phyloP scores from a whole-genome alignment of 2,329 filamentous ascomycete species.

The Bipolaris zeicola region DNA sequence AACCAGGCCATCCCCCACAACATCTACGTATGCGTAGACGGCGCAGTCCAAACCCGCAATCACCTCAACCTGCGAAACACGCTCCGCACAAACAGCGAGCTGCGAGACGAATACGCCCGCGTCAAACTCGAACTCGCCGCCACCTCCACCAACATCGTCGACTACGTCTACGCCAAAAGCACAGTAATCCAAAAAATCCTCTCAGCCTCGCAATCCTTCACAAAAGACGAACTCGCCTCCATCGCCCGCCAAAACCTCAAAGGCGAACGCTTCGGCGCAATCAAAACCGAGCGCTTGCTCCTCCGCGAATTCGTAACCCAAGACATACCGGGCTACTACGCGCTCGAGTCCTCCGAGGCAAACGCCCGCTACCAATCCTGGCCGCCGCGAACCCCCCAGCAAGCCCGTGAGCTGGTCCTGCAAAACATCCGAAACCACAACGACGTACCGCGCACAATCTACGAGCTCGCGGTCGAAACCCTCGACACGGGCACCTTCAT shows the following conservation, averaged over 20 bases:
- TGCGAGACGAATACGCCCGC: conserved; percentile 40
- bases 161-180: conserved; percentile 31
- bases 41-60: conserved; percentile 43
- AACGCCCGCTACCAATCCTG: conserved; percentile 40
- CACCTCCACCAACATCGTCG: conserved; percentile 22
- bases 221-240: conserved; percentile 25
- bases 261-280: conserved; percentile 20
- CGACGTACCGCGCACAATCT: conserved; percentile 20
- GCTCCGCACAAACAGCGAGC: conserved; percentile 32
- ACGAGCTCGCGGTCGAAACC: conserved; percentile 40
- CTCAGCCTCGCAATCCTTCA: conserved; percentile 16
- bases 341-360: conserved; percentile 30
- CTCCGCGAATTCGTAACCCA: conserved; percentile 35
- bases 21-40: conserved; percentile 47
- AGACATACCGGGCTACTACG: conserved; percentile 31
- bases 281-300: conserved; percentile 30
- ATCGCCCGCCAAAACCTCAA: conserved; percentile 26
- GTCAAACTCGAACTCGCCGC: conserved; percentile 32
- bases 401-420: conserved; percentile 28
- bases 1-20: conserved; percentile 37
- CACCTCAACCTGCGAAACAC: conserved; percentile 48
- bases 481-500: conserved; percentile 24
- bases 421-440: conserved; percentile 25
- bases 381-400: conserved; percentile 25
- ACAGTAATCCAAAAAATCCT: conserved; percentile 31